phyloP scores from a whole-genome alignment of 495 filamentous ascomycete species.

The Lentithecium fluviatile region DNA sequence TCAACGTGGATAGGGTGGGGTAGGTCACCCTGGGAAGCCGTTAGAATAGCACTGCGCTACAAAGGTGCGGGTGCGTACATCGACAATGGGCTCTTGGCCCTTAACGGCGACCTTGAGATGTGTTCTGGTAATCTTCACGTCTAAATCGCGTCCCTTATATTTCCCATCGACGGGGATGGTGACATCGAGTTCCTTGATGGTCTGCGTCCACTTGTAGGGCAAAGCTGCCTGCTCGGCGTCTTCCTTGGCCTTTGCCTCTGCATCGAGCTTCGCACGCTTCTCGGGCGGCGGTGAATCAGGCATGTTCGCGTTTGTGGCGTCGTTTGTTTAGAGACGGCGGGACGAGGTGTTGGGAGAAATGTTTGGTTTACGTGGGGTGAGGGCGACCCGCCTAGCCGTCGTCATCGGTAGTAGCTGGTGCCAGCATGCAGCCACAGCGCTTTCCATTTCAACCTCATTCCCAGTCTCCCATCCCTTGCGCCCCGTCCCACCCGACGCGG shows the following conservation, averaged over 20 bases:
- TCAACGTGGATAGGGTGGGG: constrained; percentile 76
- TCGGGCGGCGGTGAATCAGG: constrained; percentile 41
- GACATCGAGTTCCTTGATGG: constrained; percentile 88
- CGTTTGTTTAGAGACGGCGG: not conserved
- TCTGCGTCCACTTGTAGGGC: constrained; percentile 97
- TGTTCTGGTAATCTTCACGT: constrained; percentile 77
- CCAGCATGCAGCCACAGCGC: too few relatives aligned
- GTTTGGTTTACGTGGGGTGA: not conserved
- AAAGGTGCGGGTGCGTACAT: constrained; percentile 53
- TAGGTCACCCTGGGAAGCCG: constrained; percentile 68
- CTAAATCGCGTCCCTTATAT: constrained; percentile 79
- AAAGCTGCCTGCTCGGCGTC: constrained; percentile 83
- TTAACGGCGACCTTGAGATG: constrained; percentile 80
- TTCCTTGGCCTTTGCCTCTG: constrained; percentile 64
- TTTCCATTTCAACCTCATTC: not conserved
- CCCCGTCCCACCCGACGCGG: not conserved
- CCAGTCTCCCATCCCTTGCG: not conserved
- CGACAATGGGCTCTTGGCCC: constrained; percentile 81
- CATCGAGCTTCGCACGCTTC: constrained; percentile 64
- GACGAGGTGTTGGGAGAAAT: not conserved
- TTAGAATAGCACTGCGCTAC: constrained; percentile 14
- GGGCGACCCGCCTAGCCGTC: not conserved
- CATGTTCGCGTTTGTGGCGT: constrained; percentile 27
- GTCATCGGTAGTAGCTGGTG: not conserved
- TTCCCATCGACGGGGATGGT: constrained; percentile 72